phyloP scores from a whole-genome alignment of 2,329 filamentous ascomycete genomes.

The Talaromyces sp. region DNA sequence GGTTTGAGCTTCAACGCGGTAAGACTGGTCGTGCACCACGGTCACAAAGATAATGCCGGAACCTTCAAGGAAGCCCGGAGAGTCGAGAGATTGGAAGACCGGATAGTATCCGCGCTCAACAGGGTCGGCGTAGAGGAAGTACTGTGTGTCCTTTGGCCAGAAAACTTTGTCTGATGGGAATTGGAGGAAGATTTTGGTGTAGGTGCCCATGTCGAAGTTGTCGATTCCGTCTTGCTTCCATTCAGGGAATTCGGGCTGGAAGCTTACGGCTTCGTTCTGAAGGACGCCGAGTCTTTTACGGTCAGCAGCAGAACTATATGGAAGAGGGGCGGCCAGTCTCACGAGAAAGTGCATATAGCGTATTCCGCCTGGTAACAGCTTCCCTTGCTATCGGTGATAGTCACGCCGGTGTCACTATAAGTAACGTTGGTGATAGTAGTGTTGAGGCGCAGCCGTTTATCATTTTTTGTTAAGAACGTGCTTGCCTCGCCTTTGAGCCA shows the following conservation, averaged over 20 bases:
- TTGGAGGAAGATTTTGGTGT: slow-evolving; percentile 70
- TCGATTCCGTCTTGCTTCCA: slow-evolving; percentile 65
- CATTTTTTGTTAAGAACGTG: slow-evolving; percentile 55
- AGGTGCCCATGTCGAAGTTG: slow-evolving; percentile 66
- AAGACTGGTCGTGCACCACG: slow-evolving; percentile 55
- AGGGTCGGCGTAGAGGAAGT: slow-evolving; percentile 53
- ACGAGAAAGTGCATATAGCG: slow-evolving; percentile 64
- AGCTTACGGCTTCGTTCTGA: slow-evolving; percentile 58
- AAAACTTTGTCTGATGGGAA: slow-evolving; percentile 58
- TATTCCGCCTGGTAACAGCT: slow-evolving; percentile 58
- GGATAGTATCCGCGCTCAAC: slow-evolving; percentile 53
- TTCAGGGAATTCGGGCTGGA: slow-evolving; percentile 56
- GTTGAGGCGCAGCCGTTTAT: slow-evolving; percentile 56
- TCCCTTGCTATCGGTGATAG: slow-evolving; percentile 52
- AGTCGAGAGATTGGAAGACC: slow-evolving; percentile 62
- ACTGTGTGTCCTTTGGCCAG: slow-evolving; percentile 57
- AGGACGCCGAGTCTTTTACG: slow-evolving; percentile 55
- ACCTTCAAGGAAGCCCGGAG: slow-evolving; percentile 55
- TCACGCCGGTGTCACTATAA: slow-evolving; percentile 54
- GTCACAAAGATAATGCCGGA: slow-evolving; percentile 66
- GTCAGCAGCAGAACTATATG: not conserved
- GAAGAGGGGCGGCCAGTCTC: not conserved
- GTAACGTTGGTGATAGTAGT: slow-evolving; percentile 55
- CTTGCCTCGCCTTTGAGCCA: slow-evolving; percentile 57
- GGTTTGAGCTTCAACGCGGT: slow-evolving; percentile 57